These are phyloP conservation scores for Colletotrichum euphorbiae DNA, from an alignment of 2,329 filamentous ascomycete species.

Conservation along the genomic window DNA sequence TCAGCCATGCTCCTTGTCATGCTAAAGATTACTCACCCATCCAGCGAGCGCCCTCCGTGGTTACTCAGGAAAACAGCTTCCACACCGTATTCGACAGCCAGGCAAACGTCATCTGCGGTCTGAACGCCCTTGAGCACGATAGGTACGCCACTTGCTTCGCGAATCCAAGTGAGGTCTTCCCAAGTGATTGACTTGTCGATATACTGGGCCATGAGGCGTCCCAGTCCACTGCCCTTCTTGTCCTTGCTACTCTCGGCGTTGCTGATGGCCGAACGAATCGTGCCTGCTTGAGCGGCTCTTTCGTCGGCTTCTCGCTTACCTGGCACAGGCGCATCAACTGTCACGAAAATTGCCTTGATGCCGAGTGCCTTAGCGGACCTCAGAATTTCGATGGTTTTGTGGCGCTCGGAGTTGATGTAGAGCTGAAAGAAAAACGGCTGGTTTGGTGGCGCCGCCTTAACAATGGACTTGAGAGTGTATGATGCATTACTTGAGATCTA, in stretches of 20 bases:
- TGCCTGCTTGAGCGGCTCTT: constrained; percentile 58
- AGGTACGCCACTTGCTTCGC: constrained; percentile 61
- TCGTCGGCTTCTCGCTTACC: constrained; percentile 65
- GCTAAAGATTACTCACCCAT: constrained; percentile 47
- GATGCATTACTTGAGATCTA: constrained; percentile 64
- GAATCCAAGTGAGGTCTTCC: constrained; percentile 74
- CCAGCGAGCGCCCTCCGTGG: constrained; percentile 71
- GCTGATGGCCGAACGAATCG: constrained; percentile 52
- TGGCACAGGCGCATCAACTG: constrained; percentile 67
- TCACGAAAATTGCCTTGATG: constrained; percentile 66
- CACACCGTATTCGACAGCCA: constrained; percentile 68
- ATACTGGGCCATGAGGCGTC: constrained; percentile 58
- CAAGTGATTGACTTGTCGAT: constrained; percentile 69
- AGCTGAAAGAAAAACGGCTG: constrained; percentile 69
- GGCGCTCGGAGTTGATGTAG: constrained; percentile 68
- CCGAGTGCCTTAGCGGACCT: constrained; percentile 57
- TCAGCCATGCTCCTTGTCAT: constrained; percentile 57
- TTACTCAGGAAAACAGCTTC: constrained; percentile 78
- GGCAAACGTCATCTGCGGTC: constrained; percentile 70
- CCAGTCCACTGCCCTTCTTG: constrained; percentile 63
- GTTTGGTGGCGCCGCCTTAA: constrained; percentile 47
- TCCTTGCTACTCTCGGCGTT: constrained; percentile 61
- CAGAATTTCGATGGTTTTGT: constrained; percentile 62
- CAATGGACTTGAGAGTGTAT: constrained; percentile 58
- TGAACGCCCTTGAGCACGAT: constrained; percentile 78